Evolutionary conservation across 352 stramenopile species (phyloP).

Genomic region (Pythium rhizo-oryzae): DNA sequence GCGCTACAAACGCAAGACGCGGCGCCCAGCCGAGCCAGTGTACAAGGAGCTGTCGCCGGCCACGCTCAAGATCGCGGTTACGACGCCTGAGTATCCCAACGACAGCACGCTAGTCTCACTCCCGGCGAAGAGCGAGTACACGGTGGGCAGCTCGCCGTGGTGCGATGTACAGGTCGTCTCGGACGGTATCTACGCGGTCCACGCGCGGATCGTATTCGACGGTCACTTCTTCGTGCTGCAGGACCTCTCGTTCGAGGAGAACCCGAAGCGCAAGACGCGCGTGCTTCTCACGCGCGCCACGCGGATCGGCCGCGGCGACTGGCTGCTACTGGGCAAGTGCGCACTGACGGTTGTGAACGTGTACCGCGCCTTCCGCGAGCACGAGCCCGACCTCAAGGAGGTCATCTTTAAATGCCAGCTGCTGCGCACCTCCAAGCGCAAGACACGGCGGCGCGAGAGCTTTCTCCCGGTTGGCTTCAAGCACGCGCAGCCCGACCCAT

Average conservation of each 20-base stretch:
- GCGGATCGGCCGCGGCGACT: constrained; percentile 58
- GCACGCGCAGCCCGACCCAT: constrained; percentile 40
- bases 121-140: constrained; percentile 34
- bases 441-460: constrained; percentile 42
- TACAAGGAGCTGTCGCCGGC: constrained; percentile 15
- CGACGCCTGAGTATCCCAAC: constrained; percentile 18
- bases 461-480: constrained; percentile 65
- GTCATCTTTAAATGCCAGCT: constrained; percentile 66
- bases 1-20: constrained; percentile 53
- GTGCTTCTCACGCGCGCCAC: constrained; percentile 51
- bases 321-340: constrained; percentile 59
- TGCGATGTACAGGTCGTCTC: constrained; percentile 59
- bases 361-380: constrained; percentile 50
- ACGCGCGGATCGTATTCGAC: constrained; percentile 68
- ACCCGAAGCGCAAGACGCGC: constrained; percentile 54
- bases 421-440: constrained; percentile 64
- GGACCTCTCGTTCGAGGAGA: constrained; percentile 71
- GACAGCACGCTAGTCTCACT: constrained; percentile 28
- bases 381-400: constrained; percentile 66
- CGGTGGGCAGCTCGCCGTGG: constrained; percentile 56
- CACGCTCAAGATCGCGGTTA: constrained; percentile 19
- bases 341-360: constrained; percentile 51
- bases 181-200: constrained; percentile 50
- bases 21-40: constrained; percentile 19
- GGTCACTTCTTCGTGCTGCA: constrained; percentile 69